Percentiles rank a stretch among this genome's conserved stretches.
phyloP scores from a whole-genome alignment of 164 flowering plant species.

The Nelumbo lutea region DNA sequence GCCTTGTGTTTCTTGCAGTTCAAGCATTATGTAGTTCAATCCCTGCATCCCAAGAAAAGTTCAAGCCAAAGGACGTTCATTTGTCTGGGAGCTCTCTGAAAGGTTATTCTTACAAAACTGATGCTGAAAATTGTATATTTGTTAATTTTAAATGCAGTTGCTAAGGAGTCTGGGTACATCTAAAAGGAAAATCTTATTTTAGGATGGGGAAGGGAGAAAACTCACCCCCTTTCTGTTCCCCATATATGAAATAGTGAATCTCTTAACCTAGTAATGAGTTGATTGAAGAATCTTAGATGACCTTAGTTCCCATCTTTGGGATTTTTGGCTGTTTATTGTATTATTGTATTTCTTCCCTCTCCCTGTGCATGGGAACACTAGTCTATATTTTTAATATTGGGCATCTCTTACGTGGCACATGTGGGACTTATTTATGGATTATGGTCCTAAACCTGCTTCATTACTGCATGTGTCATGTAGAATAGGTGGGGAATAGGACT shows the following conservation, averaged over 20 bases:
- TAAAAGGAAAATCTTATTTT: neutral
- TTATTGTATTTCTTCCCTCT: too few species aligned
- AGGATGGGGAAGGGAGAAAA: neutral
- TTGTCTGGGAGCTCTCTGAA: slow-evolving; percentile 87
- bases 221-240: neutral
- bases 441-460: too few species aligned
- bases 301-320: too few species aligned
- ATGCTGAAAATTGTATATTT: neutral
- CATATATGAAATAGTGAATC: neutral
- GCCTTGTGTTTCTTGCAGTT: slow-evolving; percentile 37
- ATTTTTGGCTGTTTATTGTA: too few species aligned
- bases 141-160: neutral
- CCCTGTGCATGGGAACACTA: too few species aligned
- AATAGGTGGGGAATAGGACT: too few species aligned
- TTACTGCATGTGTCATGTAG: too few species aligned
- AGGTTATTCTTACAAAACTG: slow-evolving; percentile 35
- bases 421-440: too few species aligned
- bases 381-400: too few species aligned
- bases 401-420: too few species aligned
- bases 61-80: slow-evolving; percentile 82
- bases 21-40: slow-evolving; percentile 59
- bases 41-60: slow-evolving; percentile 72
- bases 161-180: neutral
- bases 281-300: neutral
- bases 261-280: neutral